Evolutionary conservation across 345 rosid species (phyloP).

Genomic region (Odontarrhena argentea): DNA sequence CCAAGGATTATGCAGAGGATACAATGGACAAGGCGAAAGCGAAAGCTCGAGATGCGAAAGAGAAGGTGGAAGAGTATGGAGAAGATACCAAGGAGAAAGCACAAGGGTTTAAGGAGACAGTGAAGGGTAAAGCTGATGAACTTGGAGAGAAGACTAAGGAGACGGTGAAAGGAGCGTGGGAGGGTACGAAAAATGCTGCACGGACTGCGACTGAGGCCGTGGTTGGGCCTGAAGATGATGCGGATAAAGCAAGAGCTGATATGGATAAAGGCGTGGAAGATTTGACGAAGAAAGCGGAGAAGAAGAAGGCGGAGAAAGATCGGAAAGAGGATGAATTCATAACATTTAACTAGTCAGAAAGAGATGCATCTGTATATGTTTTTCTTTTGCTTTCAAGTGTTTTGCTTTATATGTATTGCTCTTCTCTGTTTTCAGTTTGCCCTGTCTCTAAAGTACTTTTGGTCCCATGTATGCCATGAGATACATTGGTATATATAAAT

Average conservation of each 20-base stretch:
- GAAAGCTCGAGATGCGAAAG: constrained; percentile 34
- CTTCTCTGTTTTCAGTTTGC: constrained; percentile 1
- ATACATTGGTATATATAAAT: constrained; percentile 28
- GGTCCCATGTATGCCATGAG: constrained; percentile 7
- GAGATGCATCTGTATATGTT: background rate
- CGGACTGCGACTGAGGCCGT: constrained; percentile 34
- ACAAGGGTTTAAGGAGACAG: constrained; percentile 36
- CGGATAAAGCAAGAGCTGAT: constrained; percentile 32
- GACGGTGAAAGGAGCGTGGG: constrained; percentile 45
- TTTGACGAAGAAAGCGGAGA: constrained; percentile 22
- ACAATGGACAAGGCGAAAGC: constrained; percentile 33
- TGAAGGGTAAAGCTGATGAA: constrained; percentile 38
- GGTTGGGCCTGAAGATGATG: constrained; percentile 43
- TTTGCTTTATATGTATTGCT: background rate
- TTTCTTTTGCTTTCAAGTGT: constrained; percentile 12
- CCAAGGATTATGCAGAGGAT: constrained; percentile 34
- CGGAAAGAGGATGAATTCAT: constrained; percentile 37
- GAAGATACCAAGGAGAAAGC: constrained; percentile 36
- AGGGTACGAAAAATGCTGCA: constrained; percentile 32
- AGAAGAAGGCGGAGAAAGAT: constrained; percentile 25
- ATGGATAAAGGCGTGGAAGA: constrained; percentile 33
- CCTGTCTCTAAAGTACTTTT: constrained; percentile 1
- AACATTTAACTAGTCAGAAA: constrained; percentile 26
- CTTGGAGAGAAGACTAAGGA: constrained; percentile 43
- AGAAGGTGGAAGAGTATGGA: constrained; percentile 34